Evolutionary conservation across 192 early-diverging fungal species (phyloP).

Genomic region (Mortierella antarctica): DNA sequence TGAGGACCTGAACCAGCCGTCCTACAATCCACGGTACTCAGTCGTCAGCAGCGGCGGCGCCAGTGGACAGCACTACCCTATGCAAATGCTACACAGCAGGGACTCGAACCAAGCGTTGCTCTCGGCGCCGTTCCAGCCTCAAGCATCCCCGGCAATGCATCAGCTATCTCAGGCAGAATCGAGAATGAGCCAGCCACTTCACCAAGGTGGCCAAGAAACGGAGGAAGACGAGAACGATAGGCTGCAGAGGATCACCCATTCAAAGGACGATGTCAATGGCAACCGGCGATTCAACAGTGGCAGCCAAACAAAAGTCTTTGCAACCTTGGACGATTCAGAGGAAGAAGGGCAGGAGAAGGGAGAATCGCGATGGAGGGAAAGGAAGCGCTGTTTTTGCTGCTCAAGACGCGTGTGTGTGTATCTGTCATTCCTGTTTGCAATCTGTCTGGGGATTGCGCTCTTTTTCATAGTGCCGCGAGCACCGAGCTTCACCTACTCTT

Average conservation of each 20-base stretch:
- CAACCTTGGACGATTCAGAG: constrained; percentile 18
- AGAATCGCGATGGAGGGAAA: constrained; percentile 8
- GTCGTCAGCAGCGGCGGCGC: constrained; percentile 14
- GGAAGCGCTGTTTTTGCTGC: constrained; percentile 43
- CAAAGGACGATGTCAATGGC: neutral
- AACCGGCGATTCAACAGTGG: neutral
- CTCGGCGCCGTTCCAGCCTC: neutral
- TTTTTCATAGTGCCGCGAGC: constrained; percentile 42
- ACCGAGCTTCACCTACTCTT: constrained; percentile 19
- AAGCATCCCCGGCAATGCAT: neutral
- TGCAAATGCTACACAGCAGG: constrained; percentile 7
- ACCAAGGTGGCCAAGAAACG: neutral
- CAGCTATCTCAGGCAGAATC: neutral
- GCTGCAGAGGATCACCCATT: constrained; percentile 5
- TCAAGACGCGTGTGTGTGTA: constrained; percentile 36
- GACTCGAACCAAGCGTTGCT: constrained; percentile 15
- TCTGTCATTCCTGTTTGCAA: constrained; percentile 19
- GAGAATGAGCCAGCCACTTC: neutral
- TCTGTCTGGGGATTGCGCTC: constrained; percentile 12
- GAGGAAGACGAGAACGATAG: constrained; percentile 38
- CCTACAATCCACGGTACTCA: constrained; percentile 15
- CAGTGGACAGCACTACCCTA: constrained; percentile 13
- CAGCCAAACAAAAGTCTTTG: neutral
- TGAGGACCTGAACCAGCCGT: constrained; percentile 14
- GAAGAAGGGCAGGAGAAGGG: constrained; percentile 49